These are phyloP conservation scores for Podaxis sp. DNA, from an alignment of 768 basidiomycete genomes.

Conservation along the genomic window DNA sequence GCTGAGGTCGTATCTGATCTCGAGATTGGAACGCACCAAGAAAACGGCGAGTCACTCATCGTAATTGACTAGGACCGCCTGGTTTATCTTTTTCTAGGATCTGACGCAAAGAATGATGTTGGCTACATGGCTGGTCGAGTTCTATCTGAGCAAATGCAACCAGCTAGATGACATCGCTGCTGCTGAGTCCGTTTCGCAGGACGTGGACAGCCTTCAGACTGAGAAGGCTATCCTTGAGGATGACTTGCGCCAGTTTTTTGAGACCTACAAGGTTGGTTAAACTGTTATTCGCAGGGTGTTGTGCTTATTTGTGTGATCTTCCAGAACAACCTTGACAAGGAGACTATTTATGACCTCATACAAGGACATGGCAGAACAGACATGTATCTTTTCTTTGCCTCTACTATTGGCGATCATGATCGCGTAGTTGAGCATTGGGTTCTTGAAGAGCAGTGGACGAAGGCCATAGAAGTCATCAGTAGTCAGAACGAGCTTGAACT, in stretches of 20 bases:
- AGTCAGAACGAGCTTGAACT: conserved; percentile 87
- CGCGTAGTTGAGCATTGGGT: conserved; percentile 93
- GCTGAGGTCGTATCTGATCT: conserved; percentile 84
- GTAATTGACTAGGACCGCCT: not conserved
- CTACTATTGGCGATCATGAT: conserved; percentile 74
- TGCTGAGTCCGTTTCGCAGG: conserved; percentile 76
- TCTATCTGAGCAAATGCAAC: conserved; percentile 95
- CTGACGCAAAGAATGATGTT: conserved; percentile 95
- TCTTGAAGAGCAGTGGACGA: conserved; percentile 87
- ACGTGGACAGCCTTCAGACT: conserved; percentile 80
- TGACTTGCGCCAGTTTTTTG: conserved; percentile 89
- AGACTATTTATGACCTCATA: conserved; percentile 90
- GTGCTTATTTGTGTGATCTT: not conserved
- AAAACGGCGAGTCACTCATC: conserved; percentile 60
- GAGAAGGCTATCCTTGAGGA: conserved; percentile 88
- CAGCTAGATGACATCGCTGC: conserved; percentile 93
- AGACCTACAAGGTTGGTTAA: conserved; percentile 81
- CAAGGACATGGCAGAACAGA: conserved; percentile 92
- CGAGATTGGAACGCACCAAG: conserved; percentile 80
- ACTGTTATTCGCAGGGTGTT: not conserved
- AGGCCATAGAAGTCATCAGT: conserved; percentile 88
- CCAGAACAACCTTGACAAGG: conserved; percentile 82
- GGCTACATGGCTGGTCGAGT: conserved; percentile 97
- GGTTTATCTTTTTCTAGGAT: conserved; percentile 51
- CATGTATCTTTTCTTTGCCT: conserved; percentile 89